Base-by-base conservation (phyloP, 1,284 basidiomycete genomes). In the Agaricales sp. region DNA sequence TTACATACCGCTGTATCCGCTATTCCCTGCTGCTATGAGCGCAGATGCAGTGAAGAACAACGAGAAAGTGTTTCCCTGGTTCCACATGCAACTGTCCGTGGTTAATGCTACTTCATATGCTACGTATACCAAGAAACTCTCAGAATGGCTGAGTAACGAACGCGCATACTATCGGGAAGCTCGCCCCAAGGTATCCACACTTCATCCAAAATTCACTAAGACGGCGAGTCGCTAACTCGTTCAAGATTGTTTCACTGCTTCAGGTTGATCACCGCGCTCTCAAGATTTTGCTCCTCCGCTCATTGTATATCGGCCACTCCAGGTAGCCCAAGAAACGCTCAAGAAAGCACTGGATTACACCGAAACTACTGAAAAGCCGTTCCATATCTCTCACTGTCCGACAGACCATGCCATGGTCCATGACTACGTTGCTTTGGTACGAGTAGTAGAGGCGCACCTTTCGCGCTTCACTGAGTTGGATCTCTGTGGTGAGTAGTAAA, bases 141-240 rank as follows among this genome's bases (percentile, higher is more conserved):
- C 61, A 1, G 30, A 38, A 6, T 73, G 70, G 69, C 55, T 71
- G 35, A 53, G 53, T 18, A 60, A 64, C 49, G 55, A 59, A 18
- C 64, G 65, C 48, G 70, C 70, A 3, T 72, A 73, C 53, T 74
- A 74, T 51, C 23, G 55, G 1, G 57, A 56, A 22, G 71, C 69
- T 38, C 60, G 68, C 30, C 64, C 64, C 30, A 61, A 67, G 58
- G 71, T 71, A 51, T 47, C 58, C 55, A 4, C 11, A 3, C 6
- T 30, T 21, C 2, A 11, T n/a, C n/a, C n/a, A 21, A 2, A 6
- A 22, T 18, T 20, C 6, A 13, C 12, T 16, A 46, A 47, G 26
- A 51, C 22, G 49, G 16, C 24, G 16, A 25, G 26, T 26, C 44
- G 16, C 12, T 49, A 12, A 39, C 24, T n/a, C 26, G 23, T 16